Evolutionary conservation across 2,329 filamentous ascomycete genomes (phyloP), one percentile per base, ranked within the genome.

Genomic region (Paecilomyces fulvus): DNA sequence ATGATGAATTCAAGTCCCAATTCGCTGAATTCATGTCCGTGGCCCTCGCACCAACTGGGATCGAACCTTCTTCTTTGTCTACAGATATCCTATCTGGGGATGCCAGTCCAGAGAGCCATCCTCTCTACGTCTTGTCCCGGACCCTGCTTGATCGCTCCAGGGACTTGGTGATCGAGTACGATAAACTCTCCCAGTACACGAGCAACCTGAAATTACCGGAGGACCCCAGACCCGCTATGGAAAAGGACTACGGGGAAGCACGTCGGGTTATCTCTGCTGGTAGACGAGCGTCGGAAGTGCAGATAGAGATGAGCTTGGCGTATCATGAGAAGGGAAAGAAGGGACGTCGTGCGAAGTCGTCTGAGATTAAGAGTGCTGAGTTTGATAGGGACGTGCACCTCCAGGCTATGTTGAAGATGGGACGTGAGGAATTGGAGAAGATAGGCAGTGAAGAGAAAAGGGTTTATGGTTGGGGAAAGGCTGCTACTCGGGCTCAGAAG

Each of bases 341-440:
- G 33, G 30, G 23, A 46, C 20, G 12, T 33, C 51, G 55, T 8
- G 21, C 12, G 20, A 25, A 49, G 48, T 14, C 20, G 12, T 49
- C 48, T 49, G 14, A 43, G 28, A 17, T 30, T 20, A 52, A 54
- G 20, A 33, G 6, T 20, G 49, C 51, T 14, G 43, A 9, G 17
- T 56, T 58, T 48, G 54, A 58, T 14, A 54, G 56, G 12, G 62
- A 64, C 56, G 54, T 53, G 14, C 58, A 60, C 55, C 50, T 62
- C 50, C 58, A 62, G 33, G 37, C 48, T 2, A 64, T 64, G 62
- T n/a, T 64, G 52, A 55, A 61, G 31, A 60, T 64, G 56, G 62
- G 60, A 7, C 55, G 46, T 28, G 54, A 37, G 6, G 53, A 46
- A 3, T 17, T 49, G 9, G 7, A 30, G 17, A 54, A 54, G 17